A percentile compares a stretch with the other conserved stretches of the same genome.
These are phyloP conservation scores for Quercus phellos DNA, from an alignment of 331 rosid genomes.

Conservation along the genomic window DNA sequence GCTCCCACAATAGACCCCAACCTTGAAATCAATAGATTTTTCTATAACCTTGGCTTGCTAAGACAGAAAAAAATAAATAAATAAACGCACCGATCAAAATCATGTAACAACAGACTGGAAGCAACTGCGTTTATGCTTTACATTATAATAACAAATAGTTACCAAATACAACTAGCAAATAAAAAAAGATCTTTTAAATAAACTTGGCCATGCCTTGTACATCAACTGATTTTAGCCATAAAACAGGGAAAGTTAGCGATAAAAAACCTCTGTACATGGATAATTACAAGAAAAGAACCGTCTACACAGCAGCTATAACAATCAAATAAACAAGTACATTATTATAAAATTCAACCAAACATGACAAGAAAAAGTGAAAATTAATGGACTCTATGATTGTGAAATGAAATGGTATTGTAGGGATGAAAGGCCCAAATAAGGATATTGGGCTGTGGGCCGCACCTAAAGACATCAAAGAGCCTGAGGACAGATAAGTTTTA, in stretches of 20 bases:
- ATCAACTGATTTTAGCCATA: not conserved
- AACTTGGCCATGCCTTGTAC: not conserved
- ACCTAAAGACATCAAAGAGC: no score
- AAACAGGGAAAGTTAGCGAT: not conserved
- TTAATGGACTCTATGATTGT: no score
- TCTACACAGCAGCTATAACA: conserved; percentile 6
- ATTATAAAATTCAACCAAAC: not conserved
- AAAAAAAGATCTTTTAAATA: not conserved
- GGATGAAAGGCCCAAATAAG: no score
- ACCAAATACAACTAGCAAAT: not conserved
- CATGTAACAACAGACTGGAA: not conserved
- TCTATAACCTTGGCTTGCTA: conserved; percentile 87
- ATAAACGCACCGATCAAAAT: conserved; percentile 9
- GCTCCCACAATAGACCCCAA: conserved; percentile 61
- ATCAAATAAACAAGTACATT: not conserved
- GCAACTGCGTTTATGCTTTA: not conserved
- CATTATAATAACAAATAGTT: conserved; percentile 3
- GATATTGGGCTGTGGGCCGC: no score
- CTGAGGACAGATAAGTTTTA: no score
- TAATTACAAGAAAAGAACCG: not conserved
- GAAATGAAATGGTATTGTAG: no score
- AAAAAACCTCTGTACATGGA: not conserved
- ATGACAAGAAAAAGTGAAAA: no score
- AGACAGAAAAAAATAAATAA: conserved; percentile 5
- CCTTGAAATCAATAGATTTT: conserved; percentile 69